Evolutionary conservation across 1,284 basidiomycete species (phyloP).

Genomic region (Austroboletus niveus): DNA sequence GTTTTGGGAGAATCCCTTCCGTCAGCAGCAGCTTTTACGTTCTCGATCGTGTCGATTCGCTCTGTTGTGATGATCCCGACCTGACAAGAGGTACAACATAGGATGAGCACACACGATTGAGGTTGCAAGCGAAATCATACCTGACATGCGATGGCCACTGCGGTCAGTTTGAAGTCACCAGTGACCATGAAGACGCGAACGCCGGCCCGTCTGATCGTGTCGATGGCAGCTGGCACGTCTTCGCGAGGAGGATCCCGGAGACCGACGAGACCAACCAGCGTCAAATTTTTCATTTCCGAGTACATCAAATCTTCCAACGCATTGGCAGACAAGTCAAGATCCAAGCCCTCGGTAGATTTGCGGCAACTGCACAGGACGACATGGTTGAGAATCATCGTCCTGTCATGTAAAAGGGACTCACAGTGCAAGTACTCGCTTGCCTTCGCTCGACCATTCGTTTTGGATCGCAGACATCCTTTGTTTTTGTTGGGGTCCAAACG

Average conservation of each 20-base stretch:
- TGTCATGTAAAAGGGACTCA: conserved; percentile 16
- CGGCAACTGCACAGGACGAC: conserved; percentile 15
- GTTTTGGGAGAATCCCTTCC: conserved; percentile 22
- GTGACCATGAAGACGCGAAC: conserved; percentile 57
- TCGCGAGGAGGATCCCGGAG: conserved; percentile 58
- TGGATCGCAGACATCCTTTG: conserved; percentile 40
- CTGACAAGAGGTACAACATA: conserved; percentile 20
- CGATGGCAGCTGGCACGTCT: conserved; percentile 49
- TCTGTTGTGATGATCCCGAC: conserved; percentile 58
- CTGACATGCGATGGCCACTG: conserved; percentile 45
- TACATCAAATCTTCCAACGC: conserved; percentile 39
- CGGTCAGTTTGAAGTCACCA: conserved; percentile 49
- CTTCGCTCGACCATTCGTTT: conserved; percentile 52
- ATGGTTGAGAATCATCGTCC: not conserved
- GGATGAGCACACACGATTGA: not conserved
- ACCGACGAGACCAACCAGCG: conserved; percentile 57
- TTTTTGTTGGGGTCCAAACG: conserved; percentile 32
- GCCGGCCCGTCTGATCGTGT: conserved; percentile 45
- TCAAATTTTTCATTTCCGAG: conserved; percentile 41
- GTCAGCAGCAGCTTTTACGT: conserved; percentile 25
- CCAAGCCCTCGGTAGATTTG: conserved; percentile 32
- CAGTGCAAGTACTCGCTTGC: conserved; percentile 61
- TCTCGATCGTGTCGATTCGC: conserved; percentile 39
- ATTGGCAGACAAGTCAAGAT: conserved; percentile 33
- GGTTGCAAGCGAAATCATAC: conserved; percentile 8